phyloP scores from a whole-genome alignment of 768 basidiomycete genomes.

The Hebeloma cylindrosporum region DNA sequence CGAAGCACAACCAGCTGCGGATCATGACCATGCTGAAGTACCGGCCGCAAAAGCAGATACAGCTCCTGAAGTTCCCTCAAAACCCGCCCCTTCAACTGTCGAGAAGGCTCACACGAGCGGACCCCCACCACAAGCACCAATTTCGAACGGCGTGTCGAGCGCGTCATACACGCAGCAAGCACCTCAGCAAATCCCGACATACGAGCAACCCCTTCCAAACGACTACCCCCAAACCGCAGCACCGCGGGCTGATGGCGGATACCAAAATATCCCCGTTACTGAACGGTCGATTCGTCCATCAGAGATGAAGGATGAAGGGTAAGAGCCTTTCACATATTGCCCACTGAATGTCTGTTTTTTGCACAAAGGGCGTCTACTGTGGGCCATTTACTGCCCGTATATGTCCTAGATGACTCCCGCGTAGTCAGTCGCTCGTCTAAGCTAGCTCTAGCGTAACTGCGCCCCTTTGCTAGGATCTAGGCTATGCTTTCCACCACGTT shows the following conservation, averaged over 20 bases:
- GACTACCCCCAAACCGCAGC: conserved; percentile 47
- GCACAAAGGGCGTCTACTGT: conserved; percentile 30
- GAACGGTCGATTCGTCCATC: conserved; percentile 77
- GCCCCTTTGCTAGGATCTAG: conserved; percentile 65
- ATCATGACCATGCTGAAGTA: conserved; percentile 16
- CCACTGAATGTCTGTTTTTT: conserved; percentile 19
- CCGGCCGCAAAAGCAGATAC: conserved; percentile 16
- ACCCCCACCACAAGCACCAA: conserved; percentile 18
- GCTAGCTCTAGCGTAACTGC: conserved; percentile 74
- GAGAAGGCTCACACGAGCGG: conserved; percentile 21
- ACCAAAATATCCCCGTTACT: conserved; percentile 43
- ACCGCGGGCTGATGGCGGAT: conserved; percentile 38
- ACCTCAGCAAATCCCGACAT: conserved; percentile 77
- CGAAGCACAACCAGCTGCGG: conserved; percentile 14
- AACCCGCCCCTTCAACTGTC: conserved; percentile 10
- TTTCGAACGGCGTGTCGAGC: conserved; percentile 24
- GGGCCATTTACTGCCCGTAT: conserved; percentile 25
- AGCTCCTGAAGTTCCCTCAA: conserved; percentile 14
- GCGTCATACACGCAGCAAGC: conserved; percentile 39
- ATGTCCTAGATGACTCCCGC: conserved; percentile 48
- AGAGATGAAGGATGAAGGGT: conserved; percentile 99
- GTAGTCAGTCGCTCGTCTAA: conserved; percentile 64
- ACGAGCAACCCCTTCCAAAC: conserved; percentile 59
- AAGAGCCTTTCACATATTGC: conserved; percentile 51
- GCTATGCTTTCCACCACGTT: conserved; percentile 66